phyloP scores from a whole-genome alignment of 2,329 filamentous ascomycete species.

The Ophiocordyceps robertsii region DNA sequence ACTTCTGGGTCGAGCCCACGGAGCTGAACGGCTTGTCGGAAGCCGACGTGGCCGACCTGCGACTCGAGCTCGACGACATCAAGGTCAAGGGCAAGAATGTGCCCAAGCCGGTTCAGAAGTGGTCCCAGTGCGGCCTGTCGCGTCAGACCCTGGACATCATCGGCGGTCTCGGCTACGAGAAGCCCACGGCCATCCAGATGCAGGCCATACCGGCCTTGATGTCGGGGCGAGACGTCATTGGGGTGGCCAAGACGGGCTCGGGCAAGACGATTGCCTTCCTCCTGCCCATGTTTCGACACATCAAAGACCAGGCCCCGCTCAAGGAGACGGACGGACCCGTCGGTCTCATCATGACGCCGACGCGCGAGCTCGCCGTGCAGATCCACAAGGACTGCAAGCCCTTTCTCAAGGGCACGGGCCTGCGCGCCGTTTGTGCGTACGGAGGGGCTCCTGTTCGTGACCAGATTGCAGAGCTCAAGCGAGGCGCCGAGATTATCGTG shows the following conservation, averaged over 20 bases:
- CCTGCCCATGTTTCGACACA: constrained; percentile 94
- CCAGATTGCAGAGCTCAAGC: constrained; percentile 91
- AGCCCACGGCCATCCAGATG: constrained; percentile 85
- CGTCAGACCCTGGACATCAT: constrained; percentile 80
- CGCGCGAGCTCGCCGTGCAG: constrained; percentile 83
- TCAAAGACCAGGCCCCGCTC: constrained; percentile 79
- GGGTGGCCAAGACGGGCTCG: constrained; percentile 93
- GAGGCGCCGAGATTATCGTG: constrained; percentile 87
- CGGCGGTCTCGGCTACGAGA: constrained; percentile 67
- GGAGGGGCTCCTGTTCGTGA: constrained; percentile 94
- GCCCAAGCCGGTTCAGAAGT: constrained; percentile 89
- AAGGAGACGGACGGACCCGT: constrained; percentile 80
- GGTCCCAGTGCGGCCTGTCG: constrained; percentile 87
- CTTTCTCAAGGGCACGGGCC: constrained; percentile 73
- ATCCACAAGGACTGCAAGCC: constrained; percentile 93
- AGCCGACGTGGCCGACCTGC: constrained; percentile 67
- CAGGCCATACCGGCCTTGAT: constrained; percentile 92
- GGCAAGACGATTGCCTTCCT: constrained; percentile 95
- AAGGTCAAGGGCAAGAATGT: constrained; percentile 82
- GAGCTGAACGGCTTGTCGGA: constrained; percentile 76
- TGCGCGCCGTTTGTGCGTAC: constrained; percentile 85
- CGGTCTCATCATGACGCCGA: constrained; percentile 82
- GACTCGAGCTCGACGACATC: constrained; percentile 85
- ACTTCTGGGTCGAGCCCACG: constrained; percentile 85
- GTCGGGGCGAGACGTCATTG: constrained; percentile 90